Percentiles rank a stretch among this genome's conserved stretches.
phyloP scores from a whole-genome alignment of 1,139 yeast genomes.

The Hansenula lynferdii region DNA sequence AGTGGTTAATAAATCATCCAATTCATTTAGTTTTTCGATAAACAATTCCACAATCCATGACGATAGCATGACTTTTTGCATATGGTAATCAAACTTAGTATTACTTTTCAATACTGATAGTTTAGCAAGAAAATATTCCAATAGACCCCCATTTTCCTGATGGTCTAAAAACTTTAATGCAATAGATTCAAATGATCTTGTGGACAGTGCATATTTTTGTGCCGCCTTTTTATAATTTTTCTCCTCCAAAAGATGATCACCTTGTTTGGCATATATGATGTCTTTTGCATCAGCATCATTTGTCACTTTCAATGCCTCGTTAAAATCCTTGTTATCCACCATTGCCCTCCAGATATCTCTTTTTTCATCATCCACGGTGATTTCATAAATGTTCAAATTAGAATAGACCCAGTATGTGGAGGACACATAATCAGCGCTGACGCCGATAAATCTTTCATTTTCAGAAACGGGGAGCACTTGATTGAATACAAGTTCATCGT shows the following conservation, averaged over 20 bases:
- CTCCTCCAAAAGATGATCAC: conserved; percentile 43
- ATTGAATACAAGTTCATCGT: conserved; percentile 39
- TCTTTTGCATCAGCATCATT: conserved; percentile 44
- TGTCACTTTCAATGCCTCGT: conserved; percentile 55
- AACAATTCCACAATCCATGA: conserved; percentile 79
- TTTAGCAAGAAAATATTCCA: conserved; percentile 54
- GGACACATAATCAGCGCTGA: conserved; percentile 51
- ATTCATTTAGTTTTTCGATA: conserved; percentile 42
- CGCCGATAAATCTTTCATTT: conserved; percentile 45
- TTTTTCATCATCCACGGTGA: conserved; percentile 65
- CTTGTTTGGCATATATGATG: conserved; percentile 57
- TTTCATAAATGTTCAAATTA: conserved; percentile 50
- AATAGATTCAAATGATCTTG: conserved; percentile 67
- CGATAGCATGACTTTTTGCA: conserved; percentile 61
- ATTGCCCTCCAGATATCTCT: conserved; percentile 74
- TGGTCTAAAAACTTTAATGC: conserved; percentile 54
- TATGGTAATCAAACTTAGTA: conserved; percentile 33
- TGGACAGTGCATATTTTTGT: conserved; percentile 52
- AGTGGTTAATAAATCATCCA: conserved; percentile 35
- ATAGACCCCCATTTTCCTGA: conserved; percentile 35
- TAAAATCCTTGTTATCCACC: conserved; percentile 56
- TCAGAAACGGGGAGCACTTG: conserved; percentile 31
- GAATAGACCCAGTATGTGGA: conserved; percentile 56
- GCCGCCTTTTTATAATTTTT: conserved; percentile 50
- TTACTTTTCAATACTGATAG: conserved; percentile 28